Evolutionary conservation across 176 grass and related monocot species (phyloP).

Genomic region (Lolium multiflorum): DNA sequence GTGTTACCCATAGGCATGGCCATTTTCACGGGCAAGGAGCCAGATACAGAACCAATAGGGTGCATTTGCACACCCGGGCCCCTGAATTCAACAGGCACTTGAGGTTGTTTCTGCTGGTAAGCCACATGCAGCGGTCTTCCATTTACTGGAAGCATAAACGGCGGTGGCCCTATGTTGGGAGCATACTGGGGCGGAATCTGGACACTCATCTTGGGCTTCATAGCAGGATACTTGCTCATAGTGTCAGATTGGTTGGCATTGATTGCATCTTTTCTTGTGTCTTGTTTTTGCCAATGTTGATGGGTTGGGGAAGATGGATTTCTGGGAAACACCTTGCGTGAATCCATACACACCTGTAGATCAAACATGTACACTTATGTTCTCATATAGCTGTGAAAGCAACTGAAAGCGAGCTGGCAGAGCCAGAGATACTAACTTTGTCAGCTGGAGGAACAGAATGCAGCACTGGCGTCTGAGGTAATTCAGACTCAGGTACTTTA

Average conservation of each 20-base stretch:
- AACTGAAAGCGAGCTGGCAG: conserved; percentile 1
- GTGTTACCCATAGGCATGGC: conserved; percentile 54
- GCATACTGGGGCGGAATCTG: conserved; percentile 50
- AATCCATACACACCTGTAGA: conserved; percentile 43
- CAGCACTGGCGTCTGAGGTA: neutral
- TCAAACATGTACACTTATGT: conserved; percentile 1
- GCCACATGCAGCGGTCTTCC: conserved; percentile 44
- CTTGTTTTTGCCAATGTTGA: conserved; percentile 42
- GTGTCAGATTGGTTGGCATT: conserved; percentile 25
- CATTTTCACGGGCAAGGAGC: conserved; percentile 67
- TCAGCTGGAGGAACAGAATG: conserved; percentile 34
- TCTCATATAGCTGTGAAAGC: conserved; percentile 12
- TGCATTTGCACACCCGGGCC: conserved; percentile 56
- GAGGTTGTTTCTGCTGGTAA: conserved; percentile 64
- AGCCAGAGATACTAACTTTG: conserved; percentile 36
- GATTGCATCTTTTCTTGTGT: conserved; percentile 23
- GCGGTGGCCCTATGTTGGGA: conserved; percentile 39
- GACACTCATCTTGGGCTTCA: conserved; percentile 46
- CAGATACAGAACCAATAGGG: conserved; percentile 50
- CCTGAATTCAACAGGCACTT: conserved; percentile 56
- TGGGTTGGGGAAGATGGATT: conserved; percentile 38
- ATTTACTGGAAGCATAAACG: conserved; percentile 48
- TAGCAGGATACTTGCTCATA: conserved; percentile 37
- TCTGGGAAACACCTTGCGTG: conserved; percentile 35
- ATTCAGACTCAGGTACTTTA: neutral